Conservation (phyloP, 371 early-diverging fungal species). For the Mortierella sp. region DNA sequence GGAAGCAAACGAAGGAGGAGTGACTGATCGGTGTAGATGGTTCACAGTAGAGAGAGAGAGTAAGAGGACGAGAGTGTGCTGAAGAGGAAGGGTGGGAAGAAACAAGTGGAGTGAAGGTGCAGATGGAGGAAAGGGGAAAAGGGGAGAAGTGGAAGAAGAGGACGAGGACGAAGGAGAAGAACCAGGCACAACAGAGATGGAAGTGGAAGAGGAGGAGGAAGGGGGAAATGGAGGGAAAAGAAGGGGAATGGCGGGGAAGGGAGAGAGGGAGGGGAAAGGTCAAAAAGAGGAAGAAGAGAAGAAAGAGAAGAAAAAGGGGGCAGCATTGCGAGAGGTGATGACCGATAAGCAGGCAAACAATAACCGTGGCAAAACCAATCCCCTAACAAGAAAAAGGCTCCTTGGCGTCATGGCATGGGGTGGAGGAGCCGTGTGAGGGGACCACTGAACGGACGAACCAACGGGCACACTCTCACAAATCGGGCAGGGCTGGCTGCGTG, state of each 20-base stretch:
- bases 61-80: neutral
- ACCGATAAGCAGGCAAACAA: neutral
- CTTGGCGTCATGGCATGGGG: neutral
- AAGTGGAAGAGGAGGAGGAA: neutral
- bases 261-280: neutral
- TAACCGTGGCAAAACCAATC: too few species aligned
- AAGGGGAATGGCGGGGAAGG: neutral
- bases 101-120: neutral
- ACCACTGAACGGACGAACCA: neutral
- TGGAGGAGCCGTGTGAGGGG: neutral
- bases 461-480: neutral
- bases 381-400: neutral
- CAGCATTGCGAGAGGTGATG: neutral
- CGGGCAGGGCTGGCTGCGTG: neutral
- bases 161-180: neutral
- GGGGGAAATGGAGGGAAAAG: neutral
- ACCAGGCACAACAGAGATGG: neutral
- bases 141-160: neutral
- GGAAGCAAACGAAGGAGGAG: neutral
- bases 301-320: neutral
- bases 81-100: neutral
- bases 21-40: neutral
- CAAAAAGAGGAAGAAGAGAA: neutral
- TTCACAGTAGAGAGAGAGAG: neutral
- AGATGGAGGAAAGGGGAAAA: neutral